Base-by-base conservation (phyloP, 345 rosid species). In the Rubroshorea leprosula region DNA sequence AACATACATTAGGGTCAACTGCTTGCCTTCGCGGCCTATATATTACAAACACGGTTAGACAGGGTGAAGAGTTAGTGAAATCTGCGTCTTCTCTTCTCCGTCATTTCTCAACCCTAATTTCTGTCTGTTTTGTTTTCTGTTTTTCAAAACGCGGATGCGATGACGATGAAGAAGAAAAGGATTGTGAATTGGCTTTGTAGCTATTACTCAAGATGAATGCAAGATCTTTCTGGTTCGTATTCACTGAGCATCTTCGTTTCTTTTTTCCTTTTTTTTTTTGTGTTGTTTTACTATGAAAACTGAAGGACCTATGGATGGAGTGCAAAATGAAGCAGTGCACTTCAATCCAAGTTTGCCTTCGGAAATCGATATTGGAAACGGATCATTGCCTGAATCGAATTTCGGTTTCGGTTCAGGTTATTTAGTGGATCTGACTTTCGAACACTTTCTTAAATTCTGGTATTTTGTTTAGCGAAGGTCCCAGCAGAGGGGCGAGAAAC, bases 401-500 rank as follows among this genome's bases (percentile, higher is more conserved):
- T 26, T 20, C n/a, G 6, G 39, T 35, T 44, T 19, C 29, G 59
- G 66, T 24, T 22, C 51, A 7, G 35, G 35, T 25, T 24, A 27
- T 43, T 20, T 4, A 10, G 1, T n/a, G n/a, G 24, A 20, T 52
- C 58, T 39, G 24, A 26, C 24, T 51, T 62, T 54, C 52, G 46
- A 15, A 54, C 59, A 62, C 25, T 45, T 41, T 7, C 3, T 23
- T 1, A 22, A 4, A 2, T 19, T 43, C 25, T 12, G 12, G 18
- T 13, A 11, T 6, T 12, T 16, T 25, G 16, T 19, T 8, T 15
- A 24, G 67, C 71, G 78, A 76, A 76, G 79, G 75, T 69, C 74
- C 78, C 78, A 70, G 76, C 83, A 57, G 76, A 27, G 73, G 15
- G 80, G 74, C 35, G 63, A 56, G 61, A 17, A 49, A 56, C 72